These are phyloP conservation scores for Eucalyptus sp. DNA, from an alignment of 345 rosid species.

Conservation along the genomic window DNA sequence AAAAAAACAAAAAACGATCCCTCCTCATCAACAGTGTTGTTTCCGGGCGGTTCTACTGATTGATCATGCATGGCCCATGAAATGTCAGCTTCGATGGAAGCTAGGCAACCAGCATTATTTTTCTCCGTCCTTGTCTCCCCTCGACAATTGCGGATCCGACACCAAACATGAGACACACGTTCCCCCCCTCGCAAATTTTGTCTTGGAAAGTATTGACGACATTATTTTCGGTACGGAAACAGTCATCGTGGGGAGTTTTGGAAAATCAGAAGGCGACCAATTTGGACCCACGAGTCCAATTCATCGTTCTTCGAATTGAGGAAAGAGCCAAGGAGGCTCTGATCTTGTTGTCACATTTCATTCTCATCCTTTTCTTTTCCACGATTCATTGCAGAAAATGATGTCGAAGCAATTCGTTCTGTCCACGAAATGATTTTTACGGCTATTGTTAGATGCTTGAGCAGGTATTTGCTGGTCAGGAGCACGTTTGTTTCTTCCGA, in stretches of 20 bases:
- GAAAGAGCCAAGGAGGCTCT: background rate
- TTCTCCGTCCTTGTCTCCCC: background rate
- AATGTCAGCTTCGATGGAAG: background rate
- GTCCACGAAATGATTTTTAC: background rate
- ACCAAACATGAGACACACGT: background rate
- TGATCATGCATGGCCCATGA: background rate
- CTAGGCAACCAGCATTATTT: accelerated
- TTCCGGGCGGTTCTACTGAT: background rate
- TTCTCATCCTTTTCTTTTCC: background rate
- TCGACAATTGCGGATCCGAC: background rate
- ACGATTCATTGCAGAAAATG: background rate
- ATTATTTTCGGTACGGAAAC: background rate
- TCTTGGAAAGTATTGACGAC: background rate
- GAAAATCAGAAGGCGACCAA: background rate
- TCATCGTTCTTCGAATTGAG: background rate
- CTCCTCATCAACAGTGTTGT: background rate
- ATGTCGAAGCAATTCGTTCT: background rate
- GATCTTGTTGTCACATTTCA: background rate
- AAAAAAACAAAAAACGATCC: background rate
- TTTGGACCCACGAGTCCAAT: background rate
- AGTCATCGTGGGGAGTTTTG: background rate
- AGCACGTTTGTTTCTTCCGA: too few species aligned
- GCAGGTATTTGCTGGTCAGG: background rate
- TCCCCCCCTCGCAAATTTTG: background rate
- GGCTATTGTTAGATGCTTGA: background rate